Evolutionary conservation across 176 grass and related monocot genomes (phyloP).

Genomic region (Pharus latifolius): DNA sequence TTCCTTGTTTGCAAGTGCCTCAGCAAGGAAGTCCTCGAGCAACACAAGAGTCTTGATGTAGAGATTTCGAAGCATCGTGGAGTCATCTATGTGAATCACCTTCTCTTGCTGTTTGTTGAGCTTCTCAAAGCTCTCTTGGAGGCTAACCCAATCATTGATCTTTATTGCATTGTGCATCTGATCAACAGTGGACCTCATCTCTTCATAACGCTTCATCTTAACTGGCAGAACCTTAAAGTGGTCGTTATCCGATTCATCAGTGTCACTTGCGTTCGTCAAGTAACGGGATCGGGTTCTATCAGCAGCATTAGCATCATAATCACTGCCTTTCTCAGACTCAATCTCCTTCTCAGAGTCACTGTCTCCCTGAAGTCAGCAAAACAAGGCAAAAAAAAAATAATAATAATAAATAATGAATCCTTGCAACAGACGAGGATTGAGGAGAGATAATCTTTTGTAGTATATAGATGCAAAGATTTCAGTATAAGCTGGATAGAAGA

Average conservation of each 20-base stretch:
- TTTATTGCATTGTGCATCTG: conserved; percentile 37
- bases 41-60: conserved; percentile 27
- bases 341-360: conserved; percentile 25
- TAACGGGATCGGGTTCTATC: background rate
- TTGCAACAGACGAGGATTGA: background rate
- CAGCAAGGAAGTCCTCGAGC: conserved; percentile 30
- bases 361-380: conserved; percentile 13
- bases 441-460: background rate
- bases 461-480: background rate
- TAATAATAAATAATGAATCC: background rate
- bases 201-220: conserved; percentile 15
- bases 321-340: conserved; percentile 10
- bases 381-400: background rate
- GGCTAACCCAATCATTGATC: conserved; percentile 37
- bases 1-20: conserved; percentile 35
- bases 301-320: background rate
- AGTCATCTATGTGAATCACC: conserved; percentile 15
- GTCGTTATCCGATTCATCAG: conserved; percentile 13
- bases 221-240: conserved; percentile 14
- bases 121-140: conserved; percentile 31
- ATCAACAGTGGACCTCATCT: conserved; percentile 25
- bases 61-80: conserved; percentile 15
- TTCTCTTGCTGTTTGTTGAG: conserved; percentile 42
- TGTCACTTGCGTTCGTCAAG: background rate
- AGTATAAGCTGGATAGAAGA: background rate